Evolutionary conservation across 768 basidiomycete species (phyloP), one percentile per base, ranked within the genome.

Genomic region (Termitomyces sp.): DNA sequence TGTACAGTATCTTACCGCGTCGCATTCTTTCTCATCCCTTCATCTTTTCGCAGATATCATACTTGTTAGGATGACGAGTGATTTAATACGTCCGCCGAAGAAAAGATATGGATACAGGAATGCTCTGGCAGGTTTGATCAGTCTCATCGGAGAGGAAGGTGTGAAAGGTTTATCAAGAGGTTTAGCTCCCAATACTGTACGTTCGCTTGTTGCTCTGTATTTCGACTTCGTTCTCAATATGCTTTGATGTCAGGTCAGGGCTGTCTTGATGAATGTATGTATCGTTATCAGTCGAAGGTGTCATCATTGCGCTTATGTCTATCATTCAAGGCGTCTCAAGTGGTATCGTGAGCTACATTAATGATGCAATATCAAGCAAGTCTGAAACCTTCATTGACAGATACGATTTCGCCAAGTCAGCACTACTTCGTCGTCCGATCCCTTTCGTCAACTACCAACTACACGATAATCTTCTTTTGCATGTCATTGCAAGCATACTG

Each of bases 11-110:
- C 14, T 41, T 2, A 26, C 11, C 9, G 19, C 21, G 12, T 41
- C 46, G 40, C 19, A 11, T 44, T 41, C 32, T 44, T 24, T 44
- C 35, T 45, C 17, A 28, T 53, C 6, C 54, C 49, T 55, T 5
- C 34, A 17, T 38, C 37, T 35, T 43, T 51, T 58, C 1, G 17
- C 37, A 81, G 89, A 91, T 66, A 84, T 91, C 52, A 62, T 90
- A 7, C 73, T 92, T 42, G 85, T 91, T 14, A 77, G 93, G 52
- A 96, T 96, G 93, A 92, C 91, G 24, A 93, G 88, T 61, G 93
- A 96, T 68, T 78, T 82, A 7, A 75, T 86, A 28, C 82, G 88
- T 60, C 84, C 88, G 17, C 81, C 84, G 24, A 85, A 87, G 56
- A 78, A 85, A 61, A 77, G 84, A 53, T 91, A 88, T 64, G 79